Evolutionary conservation across 352 stramenopile species (phyloP), one percentile per base, ranked within the genome.

Genomic region (Phytopythium litorale): DNA sequence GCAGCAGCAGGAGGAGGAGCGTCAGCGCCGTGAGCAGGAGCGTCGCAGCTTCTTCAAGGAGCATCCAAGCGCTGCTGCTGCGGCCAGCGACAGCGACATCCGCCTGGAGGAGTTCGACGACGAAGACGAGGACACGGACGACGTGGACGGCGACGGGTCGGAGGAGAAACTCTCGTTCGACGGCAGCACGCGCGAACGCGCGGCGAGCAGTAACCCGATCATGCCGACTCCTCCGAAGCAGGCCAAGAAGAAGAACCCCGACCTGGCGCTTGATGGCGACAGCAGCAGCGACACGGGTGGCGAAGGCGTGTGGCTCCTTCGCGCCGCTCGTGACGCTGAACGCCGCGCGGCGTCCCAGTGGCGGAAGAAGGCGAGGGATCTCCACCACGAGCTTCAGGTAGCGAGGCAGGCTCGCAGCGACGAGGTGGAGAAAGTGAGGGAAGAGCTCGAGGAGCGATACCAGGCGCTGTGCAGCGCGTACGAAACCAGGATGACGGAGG

Each of bases 391-490:
- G 38, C 58, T 91, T 5, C 71, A 76, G 15, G 63, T 77, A 12
- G 33, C 71, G 6, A 72, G 77, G 21, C 71, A 78, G 7, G 70
- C 58, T 30, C 70, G 85, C 6, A 72, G 77, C 58, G 71, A 89
- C 45, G 81, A 84, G 49, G 78, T 79, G 49, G 57, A 72, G 16
- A 70, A 68, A 43, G 63, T 84, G 6, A 60, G 79, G 7, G 60
- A 79, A 21, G 70, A 83, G 48, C 81, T 82, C 66, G 72, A 89
- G 46, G 66, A 75, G 45, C 71, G 90, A 42, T 82, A 88, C 57
- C 73, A 91, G 64, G 65, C 68, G 37, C 61, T 95, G 18, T 91
- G 79, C 62, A 79, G 89, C 48, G 71, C 69, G 7, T 95, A 91
- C 63, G 84, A 93, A 62, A 65, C 63, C 32, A 92, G 82, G 66